Base-by-base conservation (phyloP, 2,329 filamentous ascomycete species). In the Cladosporium sp. region DNA sequence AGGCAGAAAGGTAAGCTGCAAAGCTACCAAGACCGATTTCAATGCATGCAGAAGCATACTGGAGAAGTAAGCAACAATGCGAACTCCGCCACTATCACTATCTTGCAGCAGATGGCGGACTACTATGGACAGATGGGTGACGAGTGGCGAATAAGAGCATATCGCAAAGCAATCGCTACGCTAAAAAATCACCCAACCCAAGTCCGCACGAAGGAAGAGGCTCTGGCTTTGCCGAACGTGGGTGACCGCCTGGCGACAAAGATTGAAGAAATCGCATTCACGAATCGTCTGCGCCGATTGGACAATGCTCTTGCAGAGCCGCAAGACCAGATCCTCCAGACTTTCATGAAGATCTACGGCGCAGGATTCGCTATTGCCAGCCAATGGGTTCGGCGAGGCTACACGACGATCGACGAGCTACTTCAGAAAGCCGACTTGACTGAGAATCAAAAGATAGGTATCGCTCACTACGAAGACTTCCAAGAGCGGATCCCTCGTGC, bases 201-300 rank as follows among this genome's bases (percentile, higher is more conserved):
- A 67, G 82, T 97, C 58, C 77, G 73, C 3, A 92, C 87, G 0
- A 85, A 82, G 58, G 80, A 85, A 49, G 81, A 95, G 70, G 93
- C 92, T 0, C 74, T 80, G 10, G 71, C 74, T 1, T 78, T 97
- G 1, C 84, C 85, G 0, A 82, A 80, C 58, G 85, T 97, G 35
- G 92, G 92, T 7, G 66, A 78, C 10, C 82, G 89, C 1, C 76
- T 97, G 1, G 91, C 91, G 0, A 78, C 82, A 24, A 96, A 96
- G 71, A 94, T 97, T 61, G 90, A 94, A 66, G 93, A 97, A 69
- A 96, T 97, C 42, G 89, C 85, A 2, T 78, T 80, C 37, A 96
- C 90, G 0, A 82, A 90, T 65, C 78, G 80, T 24, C 80, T 97
- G 0, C 82, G 82, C 40, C 82, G 87, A 36, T 79, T 97, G 0